Conservation (phyloP, 345 rosid species). For the Syzygium aqueum region DNA sequence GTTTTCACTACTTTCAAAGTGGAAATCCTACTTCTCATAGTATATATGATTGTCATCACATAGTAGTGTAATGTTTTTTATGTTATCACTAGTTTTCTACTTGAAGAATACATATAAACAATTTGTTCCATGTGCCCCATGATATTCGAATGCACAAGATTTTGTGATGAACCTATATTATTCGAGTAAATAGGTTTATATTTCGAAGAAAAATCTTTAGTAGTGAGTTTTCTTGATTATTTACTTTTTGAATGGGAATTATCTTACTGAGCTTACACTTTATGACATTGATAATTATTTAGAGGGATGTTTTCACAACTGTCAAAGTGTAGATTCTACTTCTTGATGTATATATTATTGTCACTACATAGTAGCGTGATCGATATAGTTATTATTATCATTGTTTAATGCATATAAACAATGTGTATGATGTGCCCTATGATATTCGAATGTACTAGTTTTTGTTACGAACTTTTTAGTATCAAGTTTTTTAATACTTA, state of each 20-base stretch:
- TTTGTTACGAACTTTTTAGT: neutral
- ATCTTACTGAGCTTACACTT: too few species aligned
- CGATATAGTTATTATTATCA: neutral
- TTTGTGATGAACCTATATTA: neutral
- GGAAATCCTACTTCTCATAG: rapidly evolving
- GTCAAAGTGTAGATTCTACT: too few species aligned
- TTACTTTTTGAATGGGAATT: neutral
- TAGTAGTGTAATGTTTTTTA: neutral
- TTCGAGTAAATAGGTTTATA: neutral
- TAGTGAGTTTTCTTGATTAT: neutral
- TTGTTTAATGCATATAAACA: neutral
- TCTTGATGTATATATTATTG: too few species aligned
- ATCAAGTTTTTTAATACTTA: too few species aligned
- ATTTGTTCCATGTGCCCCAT: neutral
- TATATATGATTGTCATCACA: neutral
- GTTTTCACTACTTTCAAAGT: too few species aligned
- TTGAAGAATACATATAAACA: neutral
- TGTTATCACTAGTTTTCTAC: neutral
- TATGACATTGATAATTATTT: too few species aligned
- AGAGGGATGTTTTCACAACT: neutral
- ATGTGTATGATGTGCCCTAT: too few species aligned
- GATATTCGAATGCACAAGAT: neutral
- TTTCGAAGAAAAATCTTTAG: neutral
- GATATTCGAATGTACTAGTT: neutral
- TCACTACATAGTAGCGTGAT: neutral